A percentile compares a stretch with the other conserved stretches of the same genome.
These are phyloP conservation scores for Cinnamomum chago DNA, from an alignment of 164 flowering plant species.

Conservation along the genomic window DNA sequence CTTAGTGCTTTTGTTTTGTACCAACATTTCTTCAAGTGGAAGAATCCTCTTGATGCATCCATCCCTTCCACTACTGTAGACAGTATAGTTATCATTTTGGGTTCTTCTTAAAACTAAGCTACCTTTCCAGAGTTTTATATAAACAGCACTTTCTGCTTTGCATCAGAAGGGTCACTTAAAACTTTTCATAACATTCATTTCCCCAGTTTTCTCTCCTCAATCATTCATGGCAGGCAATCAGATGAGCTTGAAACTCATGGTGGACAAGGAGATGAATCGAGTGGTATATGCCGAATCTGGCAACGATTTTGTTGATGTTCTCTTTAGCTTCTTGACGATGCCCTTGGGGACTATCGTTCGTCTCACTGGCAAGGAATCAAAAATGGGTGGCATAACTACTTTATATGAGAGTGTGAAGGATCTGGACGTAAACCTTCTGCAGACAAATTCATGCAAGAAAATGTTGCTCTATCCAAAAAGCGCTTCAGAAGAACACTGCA, in stretches of 20 bases:
- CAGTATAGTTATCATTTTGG: no score
- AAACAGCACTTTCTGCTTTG: no score
- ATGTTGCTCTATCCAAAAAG: constrained; percentile 5
- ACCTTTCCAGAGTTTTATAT: no score
- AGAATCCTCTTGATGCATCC: no score
- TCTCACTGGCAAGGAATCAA: neutral
- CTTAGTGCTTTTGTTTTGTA: no score
- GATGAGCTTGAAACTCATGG: constrained; percentile 13
- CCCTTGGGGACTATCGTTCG: constrained; percentile 1
- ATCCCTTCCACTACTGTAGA: no score
- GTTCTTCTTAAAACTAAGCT: no score
- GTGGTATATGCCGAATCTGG: constrained; percentile 9
- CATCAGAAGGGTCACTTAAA: no score
- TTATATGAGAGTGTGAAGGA: constrained; percentile 8
- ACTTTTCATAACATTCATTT: no score
- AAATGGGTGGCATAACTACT: constrained; percentile 1
- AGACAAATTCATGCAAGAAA: neutral
- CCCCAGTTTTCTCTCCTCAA: no score
- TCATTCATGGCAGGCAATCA: neutral
- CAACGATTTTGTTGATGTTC: constrained; percentile 14
- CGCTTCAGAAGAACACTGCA: neutral
- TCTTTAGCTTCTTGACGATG: constrained; percentile 13
- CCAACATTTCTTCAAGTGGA: no score
- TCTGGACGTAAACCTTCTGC: neutral
- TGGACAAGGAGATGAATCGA: constrained; percentile 11